A percentile compares a stretch with the other conserved stretches of the same genome.
These are phyloP conservation scores for Diaporthe ilicicola DNA, from an alignment of 2,329 filamentous ascomycete genomes.

Conservation along the genomic window DNA sequence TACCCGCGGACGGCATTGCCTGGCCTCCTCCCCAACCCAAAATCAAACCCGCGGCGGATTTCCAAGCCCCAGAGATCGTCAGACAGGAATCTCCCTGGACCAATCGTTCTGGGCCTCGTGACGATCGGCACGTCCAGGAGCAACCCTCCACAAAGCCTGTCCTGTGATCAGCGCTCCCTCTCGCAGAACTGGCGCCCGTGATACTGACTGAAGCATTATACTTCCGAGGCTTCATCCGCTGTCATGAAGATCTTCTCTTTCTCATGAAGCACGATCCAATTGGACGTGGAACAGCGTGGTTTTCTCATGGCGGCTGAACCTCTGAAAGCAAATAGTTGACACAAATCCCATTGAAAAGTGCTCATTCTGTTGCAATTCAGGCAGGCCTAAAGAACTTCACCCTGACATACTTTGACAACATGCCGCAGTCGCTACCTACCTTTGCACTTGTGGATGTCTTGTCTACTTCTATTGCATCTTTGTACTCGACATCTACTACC, in stretches of 20 bases:
- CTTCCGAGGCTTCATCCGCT: too few species aligned
- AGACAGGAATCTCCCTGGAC: neutral
- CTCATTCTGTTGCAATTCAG: neutral
- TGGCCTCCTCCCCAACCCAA: neutral
- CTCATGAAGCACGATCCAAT: too few species aligned
- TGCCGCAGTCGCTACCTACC: too few species aligned
- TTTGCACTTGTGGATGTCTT: too few species aligned
- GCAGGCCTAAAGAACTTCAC: too few species aligned
- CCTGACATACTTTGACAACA: too few species aligned
- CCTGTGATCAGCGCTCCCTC: neutral
- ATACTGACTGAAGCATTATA: neutral
- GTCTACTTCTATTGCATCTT: too few species aligned
- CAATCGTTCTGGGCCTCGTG: neutral
- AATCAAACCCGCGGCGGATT: too few species aligned
- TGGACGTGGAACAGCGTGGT: too few species aligned
- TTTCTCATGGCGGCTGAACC: too few species aligned
- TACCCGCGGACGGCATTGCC: slow-evolving; percentile 8
- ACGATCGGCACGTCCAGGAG: neutral
- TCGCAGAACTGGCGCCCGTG: neutral
- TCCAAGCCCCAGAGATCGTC: neutral
- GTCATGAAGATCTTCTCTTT: neutral
- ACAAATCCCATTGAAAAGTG: neutral
- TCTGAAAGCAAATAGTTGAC: neutral
- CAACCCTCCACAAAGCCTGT: neutral
- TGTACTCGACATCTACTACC: too few species aligned